Conservation (phyloP, 768 basidiomycete species). For the Boletus subparvulus region DNA sequence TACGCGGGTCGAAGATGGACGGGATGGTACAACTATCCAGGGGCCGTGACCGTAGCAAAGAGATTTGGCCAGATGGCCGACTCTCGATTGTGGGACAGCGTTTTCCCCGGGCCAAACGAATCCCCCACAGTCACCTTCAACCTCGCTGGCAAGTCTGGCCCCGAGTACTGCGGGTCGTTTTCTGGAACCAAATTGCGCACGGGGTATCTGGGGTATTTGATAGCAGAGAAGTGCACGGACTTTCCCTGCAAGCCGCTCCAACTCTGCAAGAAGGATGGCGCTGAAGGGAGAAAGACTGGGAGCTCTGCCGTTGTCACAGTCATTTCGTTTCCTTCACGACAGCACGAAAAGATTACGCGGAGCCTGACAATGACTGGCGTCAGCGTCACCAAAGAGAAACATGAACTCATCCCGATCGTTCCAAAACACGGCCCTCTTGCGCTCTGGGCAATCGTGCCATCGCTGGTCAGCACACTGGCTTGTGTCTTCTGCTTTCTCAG, state of each 20-base stretch:
- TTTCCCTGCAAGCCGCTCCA: not conserved
- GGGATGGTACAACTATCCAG: conserved; percentile 40
- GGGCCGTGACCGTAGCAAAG: conserved; percentile 31
- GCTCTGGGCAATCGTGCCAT: conserved; percentile 22
- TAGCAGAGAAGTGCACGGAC: conserved; percentile 1
- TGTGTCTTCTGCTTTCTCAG: conserved; percentile 20
- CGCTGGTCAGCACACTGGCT: conserved; percentile 22
- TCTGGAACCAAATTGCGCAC: conserved; percentile 55
- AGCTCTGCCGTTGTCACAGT: conserved; percentile 16
- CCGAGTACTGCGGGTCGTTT: conserved; percentile 73
- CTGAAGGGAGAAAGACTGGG: conserved; percentile 13
- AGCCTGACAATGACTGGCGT: not conserved
- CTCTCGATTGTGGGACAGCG: conserved; percentile 27
- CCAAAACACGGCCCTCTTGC: conserved; percentile 14
- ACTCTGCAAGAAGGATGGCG: conserved; percentile 5
- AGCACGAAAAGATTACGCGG: not conserved
- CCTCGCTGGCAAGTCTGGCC: conserved; percentile 36
- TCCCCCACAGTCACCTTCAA: conserved; percentile 27
- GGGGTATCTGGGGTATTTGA: conserved; percentile 61
- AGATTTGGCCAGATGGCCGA: conserved; percentile 32
- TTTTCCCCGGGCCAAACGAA: conserved; percentile 34
- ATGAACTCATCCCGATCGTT: conserved; percentile 2
- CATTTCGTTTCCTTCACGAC: conserved; percentile 10
- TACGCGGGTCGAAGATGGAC: conserved; percentile 30
- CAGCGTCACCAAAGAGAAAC: not conserved